Percentiles rank a stretch among this genome's conserved stretches.
Conservation (phyloP, 2,329 filamentous ascomycete species). For the Neofusicoccum ribis region DNA sequence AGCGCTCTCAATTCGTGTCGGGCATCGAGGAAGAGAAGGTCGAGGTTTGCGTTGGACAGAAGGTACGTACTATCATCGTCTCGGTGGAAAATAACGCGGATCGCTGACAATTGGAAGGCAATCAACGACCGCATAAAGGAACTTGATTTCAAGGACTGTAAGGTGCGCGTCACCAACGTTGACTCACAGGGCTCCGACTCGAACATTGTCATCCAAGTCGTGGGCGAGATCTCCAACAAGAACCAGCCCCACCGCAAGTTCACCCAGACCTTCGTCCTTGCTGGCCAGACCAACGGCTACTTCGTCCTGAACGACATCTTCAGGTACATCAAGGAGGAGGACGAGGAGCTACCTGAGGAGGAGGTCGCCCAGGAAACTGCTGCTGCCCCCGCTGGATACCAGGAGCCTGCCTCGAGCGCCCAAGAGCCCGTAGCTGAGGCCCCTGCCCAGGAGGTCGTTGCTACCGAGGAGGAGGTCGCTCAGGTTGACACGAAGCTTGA, state of each 20-base stretch:
- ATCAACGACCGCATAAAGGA: slow-evolving; percentile 94
- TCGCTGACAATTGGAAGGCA: slow-evolving; percentile 53
- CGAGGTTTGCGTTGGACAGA: slow-evolving; percentile 81
- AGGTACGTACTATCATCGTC: slow-evolving; percentile 58
- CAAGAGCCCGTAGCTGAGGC: slow-evolving; percentile 33
- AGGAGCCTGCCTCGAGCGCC: slow-evolving; percentile 43
- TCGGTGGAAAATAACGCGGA: not conserved
- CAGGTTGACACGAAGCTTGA: slow-evolving; percentile 75
- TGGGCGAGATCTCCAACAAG: slow-evolving; percentile 97
- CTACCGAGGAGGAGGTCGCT: slow-evolving; percentile 47
- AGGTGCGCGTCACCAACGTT: slow-evolving; percentile 96
- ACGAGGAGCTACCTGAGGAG: slow-evolving; percentile 63
- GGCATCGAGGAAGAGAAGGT: slow-evolving; percentile 88
- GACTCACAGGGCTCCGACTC: slow-evolving; percentile 91
- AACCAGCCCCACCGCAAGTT: slow-evolving; percentile 90
- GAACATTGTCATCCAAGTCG: slow-evolving; percentile 96
- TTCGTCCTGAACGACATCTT: slow-evolving; percentile 99
- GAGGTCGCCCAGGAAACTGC: slow-evolving; percentile 30
- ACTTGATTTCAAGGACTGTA: slow-evolving; percentile 94
- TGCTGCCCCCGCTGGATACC: slow-evolving; percentile 37
- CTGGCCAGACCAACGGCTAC: slow-evolving; percentile 93
- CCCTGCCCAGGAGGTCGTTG: slow-evolving; percentile 38
- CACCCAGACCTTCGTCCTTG: slow-evolving; percentile 95
- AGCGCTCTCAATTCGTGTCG: slow-evolving; percentile 91
- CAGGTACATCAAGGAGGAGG: slow-evolving; percentile 84